Percentiles rank a stretch among this genome's conserved stretches.
These are phyloP conservation scores for Coffea eugenioides DNA, from an alignment of 257 asterid species.

Conservation along the genomic window DNA sequence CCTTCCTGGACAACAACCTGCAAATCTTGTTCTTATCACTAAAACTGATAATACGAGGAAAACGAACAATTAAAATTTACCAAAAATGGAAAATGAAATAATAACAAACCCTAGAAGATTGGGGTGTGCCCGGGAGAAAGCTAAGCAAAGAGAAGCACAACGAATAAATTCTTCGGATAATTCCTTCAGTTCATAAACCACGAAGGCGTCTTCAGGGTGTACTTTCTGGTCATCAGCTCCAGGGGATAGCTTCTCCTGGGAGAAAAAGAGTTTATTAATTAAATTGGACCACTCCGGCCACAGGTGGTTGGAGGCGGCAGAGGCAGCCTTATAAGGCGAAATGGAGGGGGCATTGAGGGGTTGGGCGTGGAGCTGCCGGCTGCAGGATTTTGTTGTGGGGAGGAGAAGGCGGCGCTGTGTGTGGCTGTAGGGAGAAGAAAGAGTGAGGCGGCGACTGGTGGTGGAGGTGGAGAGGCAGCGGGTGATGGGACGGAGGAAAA, in stretches of 20 bases:
- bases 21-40: conserved; percentile 5
- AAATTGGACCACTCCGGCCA: conserved; percentile 87
- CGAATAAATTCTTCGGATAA: conserved; percentile 54
- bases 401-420: conserved; percentile 11
- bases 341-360: conserved; percentile 20
- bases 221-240: conserved; percentile 22
- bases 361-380: conserved; percentile 21
- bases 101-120: conserved; percentile 61
- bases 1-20: conserved; percentile 73
- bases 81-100: neutral
- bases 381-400: conserved; percentile 19
- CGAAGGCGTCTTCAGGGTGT: conserved; percentile 68
- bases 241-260: conserved; percentile 20
- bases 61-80: too few relatives aligned
- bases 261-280: conserved; percentile 33
- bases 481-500: conserved; percentile 49
- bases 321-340: conserved; percentile 13
- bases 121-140: conserved; percentile 66
- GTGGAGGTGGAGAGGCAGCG: conserved; percentile 42
- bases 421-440: conserved; percentile 31
- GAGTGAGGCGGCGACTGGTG: conserved; percentile 30
- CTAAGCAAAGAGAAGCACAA: conserved; percentile 56
- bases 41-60: neutral
- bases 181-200: conserved; percentile 56
- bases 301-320: conserved; percentile 34